Percentiles rank a stretch among this genome's conserved stretches.
These are phyloP conservation scores for Fusarium hostae DNA, from an alignment of 2,329 filamentous ascomycete genomes.

Conservation along the genomic window DNA sequence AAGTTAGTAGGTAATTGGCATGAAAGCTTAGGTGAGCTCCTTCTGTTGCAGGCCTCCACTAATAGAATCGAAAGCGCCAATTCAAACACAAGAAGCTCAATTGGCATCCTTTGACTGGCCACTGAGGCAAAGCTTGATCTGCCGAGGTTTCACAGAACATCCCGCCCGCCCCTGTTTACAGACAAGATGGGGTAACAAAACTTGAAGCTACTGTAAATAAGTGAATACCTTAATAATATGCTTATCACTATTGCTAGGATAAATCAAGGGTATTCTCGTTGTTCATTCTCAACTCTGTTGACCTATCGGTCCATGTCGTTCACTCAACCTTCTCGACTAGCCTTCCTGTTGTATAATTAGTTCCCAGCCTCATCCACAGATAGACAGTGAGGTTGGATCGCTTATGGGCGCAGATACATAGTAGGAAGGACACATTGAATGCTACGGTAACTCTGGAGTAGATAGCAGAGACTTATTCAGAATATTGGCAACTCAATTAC, in stretches of 20 bases:
- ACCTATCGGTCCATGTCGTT: neutral
- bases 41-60: neutral
- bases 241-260: constrained; percentile 11
- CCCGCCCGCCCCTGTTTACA: neutral
- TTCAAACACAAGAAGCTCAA: neutral
- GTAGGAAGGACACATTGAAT: neutral
- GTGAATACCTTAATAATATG: constrained; percentile 20
- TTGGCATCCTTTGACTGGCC: neutral
- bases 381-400: neutral
- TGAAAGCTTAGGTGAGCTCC: neutral
- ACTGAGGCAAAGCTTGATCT: neutral
- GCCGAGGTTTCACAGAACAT: constrained; percentile 9
- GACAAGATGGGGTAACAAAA: constrained; percentile 4
- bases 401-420: neutral
- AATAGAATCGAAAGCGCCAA: neutral
- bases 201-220: neutral
- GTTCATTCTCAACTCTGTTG: neutral
- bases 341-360: neutral
- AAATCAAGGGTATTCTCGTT: neutral
- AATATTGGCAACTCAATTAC: neutral
- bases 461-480: neutral
- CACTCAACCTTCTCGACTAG: neutral
- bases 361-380: neutral
- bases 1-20: neutral
- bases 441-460: neutral